Base-by-base conservation (phyloP, 2,329 filamentous ascomycete species). In the Coleophoma cylindrospora region DNA sequence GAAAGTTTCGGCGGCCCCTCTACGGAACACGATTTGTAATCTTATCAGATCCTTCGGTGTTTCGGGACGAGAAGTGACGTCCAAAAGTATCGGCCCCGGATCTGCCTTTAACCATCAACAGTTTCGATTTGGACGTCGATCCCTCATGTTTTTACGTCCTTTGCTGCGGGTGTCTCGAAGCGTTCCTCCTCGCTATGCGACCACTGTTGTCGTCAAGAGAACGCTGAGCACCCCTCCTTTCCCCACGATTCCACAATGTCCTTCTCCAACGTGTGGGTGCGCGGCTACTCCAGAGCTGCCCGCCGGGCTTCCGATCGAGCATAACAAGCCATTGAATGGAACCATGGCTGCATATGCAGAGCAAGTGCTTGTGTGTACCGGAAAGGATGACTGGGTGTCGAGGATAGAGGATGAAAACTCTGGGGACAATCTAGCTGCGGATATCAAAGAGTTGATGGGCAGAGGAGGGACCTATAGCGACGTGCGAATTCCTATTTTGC, bases 291-390 rank as follows among this genome's bases (percentile, higher is more conserved):
- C 87, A 0, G 57, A 68, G 12, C 76, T 86, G 70, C 85, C 86
- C 1, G 70, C 76, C 8, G 84, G 80, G 3, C 74, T 95, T 14
- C 80, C 84, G 19, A 91, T 96, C 48, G 91, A 96, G 64, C 76
- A 78, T 59, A 76, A 80, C 53, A 80, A 80, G 37, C 75, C 79
- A 15, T 72, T 96, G 40, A 85, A 87, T 63, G 88, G 88, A 12
- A 86, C 87, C 6, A 91, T 96, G 70, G 76, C 86, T 2, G 74
- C 77, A 1, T 95, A 96, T 65, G 76, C 83, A 1, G 86, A 95
- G 67, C 91, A 96, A 59, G 79, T 96, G 3, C 69, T 97, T 10
- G 76, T 96, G 13, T 91, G 87, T 54, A 95, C 91, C 0, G 91
- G 89, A 4, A 81, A 83, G 53, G 71, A 77, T 32, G 88, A 95